A percentile compares a stretch with the other conserved stretches of the same genome.
These are phyloP conservation scores for Beta vulgaris DNA, from an alignment of 148 eudicot genomes.

Conservation along the genomic window DNA sequence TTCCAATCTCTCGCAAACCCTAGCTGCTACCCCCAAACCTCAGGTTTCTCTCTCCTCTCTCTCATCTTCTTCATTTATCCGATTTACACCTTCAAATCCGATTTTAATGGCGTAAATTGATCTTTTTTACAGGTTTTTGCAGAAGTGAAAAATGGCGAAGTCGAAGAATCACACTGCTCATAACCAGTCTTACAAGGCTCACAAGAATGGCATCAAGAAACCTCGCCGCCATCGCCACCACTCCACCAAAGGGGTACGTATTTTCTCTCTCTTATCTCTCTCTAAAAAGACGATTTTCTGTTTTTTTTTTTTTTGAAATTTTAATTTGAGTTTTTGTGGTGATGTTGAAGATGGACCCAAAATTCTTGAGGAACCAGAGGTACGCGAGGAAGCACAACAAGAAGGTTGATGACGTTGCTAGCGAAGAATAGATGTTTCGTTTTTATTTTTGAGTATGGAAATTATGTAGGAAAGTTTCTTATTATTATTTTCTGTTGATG, in stretches of 20 bases:
- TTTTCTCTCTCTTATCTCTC: background rate
- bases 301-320: background rate
- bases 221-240: slow-evolving; percentile 68
- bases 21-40: background rate
- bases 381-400: slow-evolving; percentile 93
- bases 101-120: background rate
- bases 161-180: slow-evolving; percentile 94
- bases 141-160: slow-evolving; percentile 65
- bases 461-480: slow-evolving; percentile 16
- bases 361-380: slow-evolving; percentile 93
- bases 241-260: slow-evolving; percentile 79
- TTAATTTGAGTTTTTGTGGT: background rate
- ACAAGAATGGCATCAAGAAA: slow-evolving; percentile 88
- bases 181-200: slow-evolving; percentile 78
- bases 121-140: background rate
- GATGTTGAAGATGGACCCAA: slow-evolving; percentile 69
- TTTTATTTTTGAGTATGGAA: background rate
- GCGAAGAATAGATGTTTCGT: slow-evolving; percentile 44
- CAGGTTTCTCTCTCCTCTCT: slow-evolving; percentile 16
- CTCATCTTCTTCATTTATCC: background rate
- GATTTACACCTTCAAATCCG: background rate
- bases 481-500: background rate
- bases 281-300: background rate
- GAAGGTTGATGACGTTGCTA: slow-evolving; percentile 41
- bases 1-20: slow-evolving; percentile 15